These are phyloP conservation scores for Curvularia verruculosa DNA, from an alignment of 2,329 filamentous ascomycete genomes.

Conservation along the genomic window DNA sequence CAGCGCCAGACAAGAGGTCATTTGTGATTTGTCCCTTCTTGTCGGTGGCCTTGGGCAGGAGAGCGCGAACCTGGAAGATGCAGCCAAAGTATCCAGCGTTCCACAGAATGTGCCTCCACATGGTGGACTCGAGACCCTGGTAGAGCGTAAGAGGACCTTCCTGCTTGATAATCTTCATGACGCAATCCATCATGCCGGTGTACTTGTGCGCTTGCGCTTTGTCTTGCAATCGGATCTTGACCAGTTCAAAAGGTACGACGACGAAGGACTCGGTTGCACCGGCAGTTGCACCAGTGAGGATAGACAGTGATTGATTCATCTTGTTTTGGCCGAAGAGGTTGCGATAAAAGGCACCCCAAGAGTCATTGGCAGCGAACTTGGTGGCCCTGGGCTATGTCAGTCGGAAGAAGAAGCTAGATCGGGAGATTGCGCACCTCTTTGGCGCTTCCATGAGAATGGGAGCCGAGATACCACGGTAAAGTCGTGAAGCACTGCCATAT, in stretches of 20 bases:
- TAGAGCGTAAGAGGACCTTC: constrained; percentile 90
- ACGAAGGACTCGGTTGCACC: constrained; percentile 96
- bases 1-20: constrained; percentile 82
- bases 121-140: constrained; percentile 93
- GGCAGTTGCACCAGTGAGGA: constrained; percentile 91
- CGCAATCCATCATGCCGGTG: constrained; percentile 79
- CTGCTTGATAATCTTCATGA: constrained; percentile 78
- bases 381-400: constrained; percentile 67
- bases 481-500: constrained; percentile 71
- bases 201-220: constrained; percentile 90
- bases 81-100: constrained; percentile 97
- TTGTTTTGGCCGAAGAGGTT: constrained; percentile 81
- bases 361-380: constrained; percentile 98
- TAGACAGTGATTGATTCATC: constrained; percentile 89
- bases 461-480: constrained; percentile 94
- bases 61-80: constrained; percentile 92
- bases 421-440: constrained; percentile 63
- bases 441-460: constrained; percentile 98
- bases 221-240: constrained; percentile 98
- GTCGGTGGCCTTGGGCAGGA: constrained; percentile 80
- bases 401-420: background rate
- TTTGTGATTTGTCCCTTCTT: constrained; percentile 84
- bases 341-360: constrained; percentile 95
- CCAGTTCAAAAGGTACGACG: constrained; percentile 95
- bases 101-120: constrained; percentile 96